Evolutionary conservation across 331 rosid genomes (phyloP), one percentile per base, ranked within the genome.

Genomic region (Acacia pycnantha): DNA sequence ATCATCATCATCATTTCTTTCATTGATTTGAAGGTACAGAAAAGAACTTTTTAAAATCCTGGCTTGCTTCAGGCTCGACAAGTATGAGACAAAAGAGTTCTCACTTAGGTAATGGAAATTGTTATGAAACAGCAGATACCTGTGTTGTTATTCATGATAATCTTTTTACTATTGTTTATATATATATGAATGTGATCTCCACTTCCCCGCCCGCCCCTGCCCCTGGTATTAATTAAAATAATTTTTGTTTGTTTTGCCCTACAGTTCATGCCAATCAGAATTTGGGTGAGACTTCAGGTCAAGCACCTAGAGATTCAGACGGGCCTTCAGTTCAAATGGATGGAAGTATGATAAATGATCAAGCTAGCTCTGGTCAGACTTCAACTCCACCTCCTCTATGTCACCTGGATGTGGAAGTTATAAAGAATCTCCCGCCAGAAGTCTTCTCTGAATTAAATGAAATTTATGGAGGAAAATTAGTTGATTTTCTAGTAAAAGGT

Each of bases 351-450:
- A 76, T 75, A 67, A 77, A 54, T 77, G 72, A 85, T 41, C 94
- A 87, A 86, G 82, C 91, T 83, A 66, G 77, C 80, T 64, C 43
- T 80, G 70, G 77, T 66, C 80, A 35, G 53, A 90, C 77, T 82
- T 77, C 91, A 44, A 84, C 83, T 73, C 89, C 90, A 19, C 98
- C 97, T 62, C 97, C 97, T 79, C 77, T 95, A 77, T 85, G 85
- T 70, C 86, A 86, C 79, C 99, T 95, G 85, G 99, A 95, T 87
- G 74, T 78, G 75, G 98, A 89, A 82, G 97, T 95, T 86, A 82
- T 93, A 80, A 84, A 82, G 84, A 87, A 86, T 81, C 94, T 95
- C 85, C 99, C 99, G 67, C 86, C 92, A 19, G 98, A 93, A 75
- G 84, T 95, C 59, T 85, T 95, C 80, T 84, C 88, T 15, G 99